Conservation (phyloP, 2,329 filamentous ascomycete species). For the Thermochaetoides dissita region DNA sequence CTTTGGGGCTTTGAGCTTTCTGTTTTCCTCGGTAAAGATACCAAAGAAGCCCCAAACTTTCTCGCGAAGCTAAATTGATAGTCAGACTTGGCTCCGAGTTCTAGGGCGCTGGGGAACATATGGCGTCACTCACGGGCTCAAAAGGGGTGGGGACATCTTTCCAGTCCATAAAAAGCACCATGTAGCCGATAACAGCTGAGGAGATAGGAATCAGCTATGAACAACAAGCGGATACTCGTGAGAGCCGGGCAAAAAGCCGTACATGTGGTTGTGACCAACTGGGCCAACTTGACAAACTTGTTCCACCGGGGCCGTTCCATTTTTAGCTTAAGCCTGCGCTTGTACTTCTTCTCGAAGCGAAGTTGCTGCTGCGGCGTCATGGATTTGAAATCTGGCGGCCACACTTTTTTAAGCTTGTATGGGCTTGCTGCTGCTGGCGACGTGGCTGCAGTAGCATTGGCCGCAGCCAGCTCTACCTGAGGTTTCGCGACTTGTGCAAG, state of each 20-base stretch:
- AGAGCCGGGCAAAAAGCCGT: conserved; percentile 13
- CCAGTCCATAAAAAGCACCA: conserved; percentile 50
- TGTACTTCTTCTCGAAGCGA: conserved; percentile 64
- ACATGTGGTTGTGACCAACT: conserved; percentile 46
- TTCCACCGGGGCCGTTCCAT: conserved; percentile 51
- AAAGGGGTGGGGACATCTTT: conserved; percentile 33
- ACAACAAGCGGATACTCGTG: background rate
- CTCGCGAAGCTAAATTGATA: conserved; percentile 22
- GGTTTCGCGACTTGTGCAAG: conserved; percentile 20
- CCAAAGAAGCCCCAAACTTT: conserved; percentile 26
- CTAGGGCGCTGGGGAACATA: background rate
- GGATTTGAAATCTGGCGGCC: conserved; percentile 63
- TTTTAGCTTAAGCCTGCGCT: conserved; percentile 48
- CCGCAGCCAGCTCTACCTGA: background rate
- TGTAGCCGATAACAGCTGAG: conserved; percentile 40
- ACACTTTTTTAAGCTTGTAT: conserved; percentile 55
- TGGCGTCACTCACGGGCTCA: conserved; percentile 28
- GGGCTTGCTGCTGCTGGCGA: conserved; percentile 29
- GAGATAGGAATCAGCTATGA: conserved; percentile 1
- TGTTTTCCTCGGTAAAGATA: conserved; percentile 14
- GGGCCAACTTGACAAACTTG: conserved; percentile 50
- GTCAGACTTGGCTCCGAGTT: background rate
- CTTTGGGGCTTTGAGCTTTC: conserved; percentile 12
- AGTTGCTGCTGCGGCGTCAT: conserved; percentile 62
- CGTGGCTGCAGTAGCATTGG: background rate